phyloP scores from a whole-genome alignment of 73 alveolate genomes.

The Paramecium sonneborni region DNA sequence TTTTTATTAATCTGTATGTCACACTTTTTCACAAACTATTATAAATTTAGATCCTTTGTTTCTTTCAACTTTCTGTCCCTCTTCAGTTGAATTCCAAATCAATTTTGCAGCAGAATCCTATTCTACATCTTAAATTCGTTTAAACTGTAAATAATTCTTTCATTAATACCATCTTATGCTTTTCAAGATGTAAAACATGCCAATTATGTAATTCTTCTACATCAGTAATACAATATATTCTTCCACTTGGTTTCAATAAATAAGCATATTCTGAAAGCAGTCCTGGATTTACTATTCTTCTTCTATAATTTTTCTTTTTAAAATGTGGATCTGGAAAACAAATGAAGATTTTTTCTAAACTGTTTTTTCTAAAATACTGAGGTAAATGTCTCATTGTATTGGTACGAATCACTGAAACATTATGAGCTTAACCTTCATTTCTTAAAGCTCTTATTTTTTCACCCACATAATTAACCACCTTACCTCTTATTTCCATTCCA shows the following conservation, averaged over 20 bases:
- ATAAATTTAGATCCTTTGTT: slow-evolving; percentile 78
- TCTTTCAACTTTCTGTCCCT: slow-evolving; percentile 83
- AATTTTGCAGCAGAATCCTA: slow-evolving; percentile 77
- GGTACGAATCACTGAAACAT: slow-evolving; percentile 92
- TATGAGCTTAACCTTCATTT: slow-evolving; percentile 75
- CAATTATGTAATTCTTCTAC: slow-evolving; percentile 96
- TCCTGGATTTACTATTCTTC: slow-evolving; percentile 94
- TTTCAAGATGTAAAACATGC: slow-evolving; percentile 86
- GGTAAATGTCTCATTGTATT: slow-evolving; percentile 92
- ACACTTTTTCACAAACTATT: slow-evolving; percentile 81
- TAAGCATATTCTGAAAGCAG: slow-evolving; percentile 88
- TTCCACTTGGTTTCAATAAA: slow-evolving; percentile 90
- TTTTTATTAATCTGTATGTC: background rate
- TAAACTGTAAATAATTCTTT: slow-evolving; percentile 59
- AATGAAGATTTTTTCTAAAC: slow-evolving; percentile 89
- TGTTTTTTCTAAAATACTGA: slow-evolving; percentile 81
- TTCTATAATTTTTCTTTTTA: slow-evolving; percentile 91
- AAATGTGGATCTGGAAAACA: slow-evolving; percentile 99
- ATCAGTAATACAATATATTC: slow-evolving; percentile 96
- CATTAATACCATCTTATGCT: slow-evolving; percentile 70
- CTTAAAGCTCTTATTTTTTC: slow-evolving; percentile 94
- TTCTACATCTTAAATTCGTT: slow-evolving; percentile 72
- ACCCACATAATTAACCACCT: slow-evolving; percentile 94
- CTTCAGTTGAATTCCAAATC: slow-evolving; percentile 88
- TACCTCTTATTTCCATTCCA: slow-evolving; percentile 98